These are phyloP conservation scores for Lipomyces japonicus DNA, from an alignment of 805 yeast genomes.

Conservation along the genomic window DNA sequence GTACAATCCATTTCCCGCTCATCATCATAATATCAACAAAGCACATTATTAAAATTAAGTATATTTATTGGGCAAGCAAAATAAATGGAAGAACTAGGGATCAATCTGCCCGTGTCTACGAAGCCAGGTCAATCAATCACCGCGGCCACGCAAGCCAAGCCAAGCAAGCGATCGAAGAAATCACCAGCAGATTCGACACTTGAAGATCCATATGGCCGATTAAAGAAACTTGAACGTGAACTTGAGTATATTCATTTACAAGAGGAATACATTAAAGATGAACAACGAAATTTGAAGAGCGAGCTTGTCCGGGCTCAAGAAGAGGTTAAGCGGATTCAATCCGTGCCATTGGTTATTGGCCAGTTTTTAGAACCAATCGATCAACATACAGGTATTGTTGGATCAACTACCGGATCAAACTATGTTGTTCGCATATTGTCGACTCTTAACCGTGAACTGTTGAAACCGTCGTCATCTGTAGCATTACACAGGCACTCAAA, in stretches of 20 bases:
- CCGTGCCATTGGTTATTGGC: constrained; percentile 96
- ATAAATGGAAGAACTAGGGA: constrained; percentile 71
- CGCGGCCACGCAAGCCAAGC: constrained; percentile 33
- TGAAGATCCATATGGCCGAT: constrained; percentile 71
- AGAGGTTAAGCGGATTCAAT: constrained; percentile 94
- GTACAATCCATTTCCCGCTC: no score
- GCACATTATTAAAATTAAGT: no score
- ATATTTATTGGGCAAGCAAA: no score
- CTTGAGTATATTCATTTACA: constrained; percentile 78
- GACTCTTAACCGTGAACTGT: constrained; percentile 88
- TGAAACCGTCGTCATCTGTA: constrained; percentile 92
- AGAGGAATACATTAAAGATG: constrained; percentile 97
- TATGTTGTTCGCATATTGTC: constrained; percentile 93
- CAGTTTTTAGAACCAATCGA: constrained; percentile 97
- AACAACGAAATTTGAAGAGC: constrained; percentile 91
- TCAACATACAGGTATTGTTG: constrained; percentile 92
- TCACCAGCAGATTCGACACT: constrained; percentile 6
- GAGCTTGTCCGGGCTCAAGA: constrained; percentile 96
- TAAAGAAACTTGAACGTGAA: constrained; percentile 88
- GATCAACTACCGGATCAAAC: constrained; percentile 96
- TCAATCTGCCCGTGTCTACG: constrained; percentile 31
- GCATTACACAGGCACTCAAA: constrained; percentile 98
- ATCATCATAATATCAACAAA: no score
- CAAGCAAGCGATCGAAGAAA: constrained; percentile 18
- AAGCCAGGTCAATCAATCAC: constrained; percentile 10